phyloP scores from a whole-genome alignment of 116 monocot species.

The Iris pallida region DNA sequence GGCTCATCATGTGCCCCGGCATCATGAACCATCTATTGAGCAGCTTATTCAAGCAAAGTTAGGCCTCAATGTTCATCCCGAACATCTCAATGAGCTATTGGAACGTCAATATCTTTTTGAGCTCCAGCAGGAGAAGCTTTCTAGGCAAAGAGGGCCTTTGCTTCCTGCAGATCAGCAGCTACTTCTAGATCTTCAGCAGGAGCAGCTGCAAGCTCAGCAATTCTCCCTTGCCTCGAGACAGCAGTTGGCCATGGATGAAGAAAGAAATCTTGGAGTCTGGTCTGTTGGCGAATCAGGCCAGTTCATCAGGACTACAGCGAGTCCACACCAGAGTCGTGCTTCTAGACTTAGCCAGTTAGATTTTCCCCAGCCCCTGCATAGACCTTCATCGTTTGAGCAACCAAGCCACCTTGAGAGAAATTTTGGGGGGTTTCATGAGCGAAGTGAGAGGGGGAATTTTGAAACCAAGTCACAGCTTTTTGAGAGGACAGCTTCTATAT shows the following conservation, averaged over 20 bases:
- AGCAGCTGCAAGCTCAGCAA: constrained; percentile 58
- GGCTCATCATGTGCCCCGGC: constrained; percentile 34
- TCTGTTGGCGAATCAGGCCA: constrained; percentile 52
- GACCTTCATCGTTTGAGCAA: constrained; percentile 30
- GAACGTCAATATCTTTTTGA: constrained; percentile 7
- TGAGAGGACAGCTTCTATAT: constrained; percentile 36
- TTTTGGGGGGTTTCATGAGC: constrained; percentile 39
- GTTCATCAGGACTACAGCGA: constrained; percentile 28
- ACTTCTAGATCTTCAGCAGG: constrained; percentile 55
- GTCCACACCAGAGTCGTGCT: constrained; percentile 23
- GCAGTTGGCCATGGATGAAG: constrained; percentile 44
- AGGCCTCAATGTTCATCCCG: constrained; percentile 34
- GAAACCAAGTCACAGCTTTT: constrained; percentile 31
- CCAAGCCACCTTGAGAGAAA: constrained; percentile 35
- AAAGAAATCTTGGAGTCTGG: constrained; percentile 43
- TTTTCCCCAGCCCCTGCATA: constrained; percentile 35
- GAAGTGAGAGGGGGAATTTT: constrained; percentile 26
- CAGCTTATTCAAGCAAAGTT: constrained; percentile 64
- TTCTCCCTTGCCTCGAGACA: constrained; percentile 34
- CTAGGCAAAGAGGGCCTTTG: constrained; percentile 40
- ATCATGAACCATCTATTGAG: constrained; percentile 50
- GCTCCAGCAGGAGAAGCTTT: neutral
- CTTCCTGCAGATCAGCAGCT: constrained; percentile 46
- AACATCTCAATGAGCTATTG: constrained; percentile 41
- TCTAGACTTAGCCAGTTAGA: constrained; percentile 33